These are phyloP conservation scores for Chlorella ohadii DNA, from an alignment of 139 green algal species.

Conservation along the genomic window DNA sequence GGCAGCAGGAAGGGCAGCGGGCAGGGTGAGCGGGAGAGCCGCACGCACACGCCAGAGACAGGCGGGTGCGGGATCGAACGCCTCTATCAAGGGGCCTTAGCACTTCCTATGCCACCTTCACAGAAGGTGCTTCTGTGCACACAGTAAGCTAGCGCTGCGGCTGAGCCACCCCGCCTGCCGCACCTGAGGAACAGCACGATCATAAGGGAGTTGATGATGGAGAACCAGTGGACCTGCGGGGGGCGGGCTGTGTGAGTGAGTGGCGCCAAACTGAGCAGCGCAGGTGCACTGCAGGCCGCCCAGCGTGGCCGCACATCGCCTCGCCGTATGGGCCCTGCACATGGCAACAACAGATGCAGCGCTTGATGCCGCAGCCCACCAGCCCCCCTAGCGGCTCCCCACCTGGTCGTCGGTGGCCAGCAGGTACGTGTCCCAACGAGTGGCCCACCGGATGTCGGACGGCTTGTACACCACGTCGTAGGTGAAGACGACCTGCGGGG, in stretches of 20 bases:
- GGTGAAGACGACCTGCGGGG: conserved; percentile 86
- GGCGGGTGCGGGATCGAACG: too few species aligned
- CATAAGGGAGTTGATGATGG: conserved; percentile 99
- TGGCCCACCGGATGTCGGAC: conserved; percentile 94
- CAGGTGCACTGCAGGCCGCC: not conserved
- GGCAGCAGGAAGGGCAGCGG: not conserved
- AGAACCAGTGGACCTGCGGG: conserved; percentile 92
- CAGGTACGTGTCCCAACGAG: conserved; percentile 98
- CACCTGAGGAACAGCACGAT: conserved; percentile 97
- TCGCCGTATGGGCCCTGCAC: too few species aligned
- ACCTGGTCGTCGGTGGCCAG: conserved; percentile 97
- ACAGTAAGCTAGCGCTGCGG: too few species aligned
- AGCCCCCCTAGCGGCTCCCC: not conserved
- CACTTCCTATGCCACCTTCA: too few species aligned
- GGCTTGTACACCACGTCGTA: conserved; percentile 94
- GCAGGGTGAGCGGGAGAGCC: too few species aligned
- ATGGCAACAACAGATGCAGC: too few species aligned
- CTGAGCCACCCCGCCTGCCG: too few species aligned
- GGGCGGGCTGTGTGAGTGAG: not conserved
- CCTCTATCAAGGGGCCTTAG: too few species aligned
- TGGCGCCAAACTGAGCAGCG: not conserved
- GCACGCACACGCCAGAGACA: too few species aligned
- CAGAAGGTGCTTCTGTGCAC: too few species aligned
- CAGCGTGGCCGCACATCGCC: too few species aligned
- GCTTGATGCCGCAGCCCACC: too few species aligned